Evolutionary conservation across 768 basidiomycete species (phyloP), one percentile per base, ranked within the genome.

Genomic region (Lactifluus subvellereus): DNA sequence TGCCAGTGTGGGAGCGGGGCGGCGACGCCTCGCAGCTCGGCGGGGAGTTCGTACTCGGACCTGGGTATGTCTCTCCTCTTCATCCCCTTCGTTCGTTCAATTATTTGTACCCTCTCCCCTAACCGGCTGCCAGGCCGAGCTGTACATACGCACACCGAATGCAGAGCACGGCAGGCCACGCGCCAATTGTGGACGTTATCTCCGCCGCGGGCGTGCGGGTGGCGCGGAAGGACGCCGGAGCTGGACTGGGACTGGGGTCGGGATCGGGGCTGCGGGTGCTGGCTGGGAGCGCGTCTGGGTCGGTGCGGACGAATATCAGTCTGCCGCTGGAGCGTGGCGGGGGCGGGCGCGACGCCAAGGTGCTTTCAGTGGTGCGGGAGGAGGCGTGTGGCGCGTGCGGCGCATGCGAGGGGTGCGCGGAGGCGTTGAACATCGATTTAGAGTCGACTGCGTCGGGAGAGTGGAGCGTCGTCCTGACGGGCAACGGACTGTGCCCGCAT

Each of bases 121-220:
- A 18, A 27, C 9, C 30, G 8, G 6, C 2, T 42, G 8, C n/a
- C 30, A 88, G 90, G 8, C 72, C 89, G 66, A 79, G 77, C 10
- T 89, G 87, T 67, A 74, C 80, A 7, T 96, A 82, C 70, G 88
- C 90, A 0, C 92, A 94, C 75, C 85, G 93, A 6, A 97, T 97
- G 94, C 85, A 81, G 51, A 84, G 76, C 14, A 78, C 89, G 1
- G 82, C 85, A 49, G 83, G 82, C 4, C 94, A 97, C 67, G 84
- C 85, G 0, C 84, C 89, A 1, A 86, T 96, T 56, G 72, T 77
- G 54, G 82, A 82, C 37, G 84, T 93, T 18, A 81, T 94, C 43
- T 75, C 79, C 40, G 82, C 83, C 4, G 87, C 90, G 0, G 85
- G 86, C 1, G 72, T 79, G 32, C 64, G 61, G n/a, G 42, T 48